Percentiles rank a stretch among this genome's conserved stretches.
Conservation (phyloP, 495 filamentous ascomycete genomes). For the Pseudoneurospora amorphoporcata region DNA sequence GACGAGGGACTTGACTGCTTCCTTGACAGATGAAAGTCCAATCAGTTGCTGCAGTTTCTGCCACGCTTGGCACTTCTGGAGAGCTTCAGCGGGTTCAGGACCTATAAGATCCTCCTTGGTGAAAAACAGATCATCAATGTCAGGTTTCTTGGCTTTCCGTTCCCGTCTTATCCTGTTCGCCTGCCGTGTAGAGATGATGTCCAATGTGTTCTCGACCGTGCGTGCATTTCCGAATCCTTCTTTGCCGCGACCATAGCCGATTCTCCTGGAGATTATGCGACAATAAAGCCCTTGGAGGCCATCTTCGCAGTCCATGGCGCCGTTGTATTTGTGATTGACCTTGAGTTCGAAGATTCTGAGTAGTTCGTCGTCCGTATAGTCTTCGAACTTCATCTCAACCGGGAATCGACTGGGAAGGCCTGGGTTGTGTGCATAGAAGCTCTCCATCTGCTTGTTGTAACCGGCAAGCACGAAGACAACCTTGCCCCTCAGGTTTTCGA, state of each 20-base stretch:
- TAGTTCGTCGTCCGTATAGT: constrained; percentile 60
- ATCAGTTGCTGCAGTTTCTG: constrained; percentile 46
- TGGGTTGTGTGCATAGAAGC: constrained; percentile 68
- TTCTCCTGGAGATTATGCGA: constrained; percentile 50
- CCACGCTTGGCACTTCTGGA: constrained; percentile 46
- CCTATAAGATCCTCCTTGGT: constrained; percentile 55
- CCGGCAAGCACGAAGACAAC: constrained; percentile 70
- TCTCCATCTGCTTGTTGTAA: constrained; percentile 70
- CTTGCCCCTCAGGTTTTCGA: constrained; percentile 66
- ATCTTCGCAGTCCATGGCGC: constrained; percentile 48
- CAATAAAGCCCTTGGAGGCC: constrained; percentile 53
- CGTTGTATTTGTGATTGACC: constrained; percentile 33
- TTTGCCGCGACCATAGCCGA: constrained; percentile 50
- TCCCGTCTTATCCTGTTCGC: constrained; percentile 38
- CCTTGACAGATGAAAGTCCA: constrained; percentile 53
- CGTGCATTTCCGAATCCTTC: constrained; percentile 69
- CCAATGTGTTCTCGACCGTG: constrained; percentile 51
- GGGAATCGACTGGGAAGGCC: constrained; percentile 67
- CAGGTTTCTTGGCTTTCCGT: constrained; percentile 13
- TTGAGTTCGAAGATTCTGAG: constrained; percentile 46
- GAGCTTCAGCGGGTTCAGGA: constrained; percentile 47
- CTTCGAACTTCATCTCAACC: constrained; percentile 51
- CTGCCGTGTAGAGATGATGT: constrained; percentile 47
- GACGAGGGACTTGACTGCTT: constrained; percentile 45
- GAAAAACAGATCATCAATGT: constrained; percentile 41